Evolutionary conservation across 2,329 filamentous ascomycete species (phyloP).

Genomic region (Aspergillus transmontanensis): DNA sequence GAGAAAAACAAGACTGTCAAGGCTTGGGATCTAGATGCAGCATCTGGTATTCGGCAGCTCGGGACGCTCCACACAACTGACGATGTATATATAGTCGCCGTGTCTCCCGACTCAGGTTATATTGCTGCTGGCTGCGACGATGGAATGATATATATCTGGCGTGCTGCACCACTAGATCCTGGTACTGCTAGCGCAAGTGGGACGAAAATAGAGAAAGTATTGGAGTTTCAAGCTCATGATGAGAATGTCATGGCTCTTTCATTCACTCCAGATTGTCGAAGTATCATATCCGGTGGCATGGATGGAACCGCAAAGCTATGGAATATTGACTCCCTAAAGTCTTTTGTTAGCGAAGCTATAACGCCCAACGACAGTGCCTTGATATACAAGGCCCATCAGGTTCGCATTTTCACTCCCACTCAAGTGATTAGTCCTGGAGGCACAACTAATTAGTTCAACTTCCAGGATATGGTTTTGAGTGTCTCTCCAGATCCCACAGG

Average conservation of each 20-base stretch:
- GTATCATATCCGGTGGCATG: not conserved
- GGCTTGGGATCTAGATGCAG: not conserved
- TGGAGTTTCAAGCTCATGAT: not conserved
- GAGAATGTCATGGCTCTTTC: not conserved
- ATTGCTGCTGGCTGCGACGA: not conserved
- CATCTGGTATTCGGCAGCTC: not conserved
- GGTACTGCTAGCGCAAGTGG: not conserved
- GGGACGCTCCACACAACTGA: not conserved
- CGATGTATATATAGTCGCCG: not conserved
- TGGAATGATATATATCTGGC: not conserved
- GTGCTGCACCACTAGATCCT: not conserved
- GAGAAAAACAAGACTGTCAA: not conserved
- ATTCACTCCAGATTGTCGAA: not conserved
- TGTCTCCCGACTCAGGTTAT: not conserved
- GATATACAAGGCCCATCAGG: not conserved
- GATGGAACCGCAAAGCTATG: not conserved
- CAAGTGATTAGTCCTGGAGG: not conserved
- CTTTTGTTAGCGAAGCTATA: not conserved
- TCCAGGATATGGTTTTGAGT: not conserved
- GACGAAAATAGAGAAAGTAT: not conserved
- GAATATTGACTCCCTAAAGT: not conserved
- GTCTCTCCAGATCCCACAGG: not conserved
- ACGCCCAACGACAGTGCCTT: not conserved
- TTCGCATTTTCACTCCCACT: not conserved
- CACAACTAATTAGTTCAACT: not conserved